These are phyloP conservation scores for Fusarium sp. DNA, from an alignment of 2,329 filamentous ascomycete species.

Conservation along the genomic window DNA sequence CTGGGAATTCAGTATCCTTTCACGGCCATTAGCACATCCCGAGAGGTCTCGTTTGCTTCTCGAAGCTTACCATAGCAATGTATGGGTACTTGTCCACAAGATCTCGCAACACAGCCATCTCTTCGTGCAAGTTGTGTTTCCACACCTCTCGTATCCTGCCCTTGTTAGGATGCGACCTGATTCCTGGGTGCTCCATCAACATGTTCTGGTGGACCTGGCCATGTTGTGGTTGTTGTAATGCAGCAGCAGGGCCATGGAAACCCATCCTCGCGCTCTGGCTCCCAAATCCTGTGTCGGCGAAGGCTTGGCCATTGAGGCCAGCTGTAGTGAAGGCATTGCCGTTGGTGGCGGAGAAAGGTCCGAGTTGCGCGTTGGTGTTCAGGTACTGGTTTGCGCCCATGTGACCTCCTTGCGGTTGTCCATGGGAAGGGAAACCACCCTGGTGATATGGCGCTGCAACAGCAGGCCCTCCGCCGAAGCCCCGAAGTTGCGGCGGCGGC, in stretches of 20 bases:
- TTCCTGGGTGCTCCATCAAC: constrained; percentile 56
- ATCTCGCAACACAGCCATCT: constrained; percentile 85
- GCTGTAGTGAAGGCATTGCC: constrained; percentile 67
- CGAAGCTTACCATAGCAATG: constrained; percentile 87
- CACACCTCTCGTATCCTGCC: constrained; percentile 95
- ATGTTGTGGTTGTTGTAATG: constrained; percentile 70
- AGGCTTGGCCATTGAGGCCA: constrained; percentile 67
- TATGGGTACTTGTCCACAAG: constrained; percentile 93
- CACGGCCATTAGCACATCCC: constrained; percentile 28
- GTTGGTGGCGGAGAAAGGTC: constrained; percentile 70
- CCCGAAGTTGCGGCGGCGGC: constrained; percentile 54
- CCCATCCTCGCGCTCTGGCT: constrained; percentile 90
- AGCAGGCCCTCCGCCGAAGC: constrained; percentile 53
- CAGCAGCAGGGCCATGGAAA: constrained; percentile 71
- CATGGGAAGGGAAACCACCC: constrained; percentile 63
- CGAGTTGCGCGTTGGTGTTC: constrained; percentile 73
- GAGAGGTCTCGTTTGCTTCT: constrained; percentile 2
- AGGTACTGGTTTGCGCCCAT: constrained; percentile 78
- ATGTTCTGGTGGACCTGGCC: constrained; percentile 55
- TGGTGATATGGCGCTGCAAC: constrained; percentile 56
- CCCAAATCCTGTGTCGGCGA: constrained; percentile 77
- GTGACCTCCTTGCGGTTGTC: constrained; percentile 61
- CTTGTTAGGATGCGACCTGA: constrained; percentile 70
- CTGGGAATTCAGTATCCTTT: constrained; percentile 98
- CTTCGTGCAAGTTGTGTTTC: constrained; percentile 89